Conservation (phyloP, 2,329 filamentous ascomycete species). For the Basipetospora chlamydospora region DNA sequence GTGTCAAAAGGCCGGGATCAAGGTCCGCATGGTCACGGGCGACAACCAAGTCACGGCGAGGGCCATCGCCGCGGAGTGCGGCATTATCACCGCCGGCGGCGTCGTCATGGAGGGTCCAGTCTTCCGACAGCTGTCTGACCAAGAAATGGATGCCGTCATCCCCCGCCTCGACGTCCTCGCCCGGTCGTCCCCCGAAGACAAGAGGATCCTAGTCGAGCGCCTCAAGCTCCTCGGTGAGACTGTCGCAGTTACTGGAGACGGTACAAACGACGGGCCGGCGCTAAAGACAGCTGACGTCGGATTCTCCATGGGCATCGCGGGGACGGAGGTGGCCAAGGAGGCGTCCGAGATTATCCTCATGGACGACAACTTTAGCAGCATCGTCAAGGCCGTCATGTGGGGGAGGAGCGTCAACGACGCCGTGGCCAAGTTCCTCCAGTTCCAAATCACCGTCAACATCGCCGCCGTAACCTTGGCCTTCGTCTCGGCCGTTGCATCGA, state of each 20-base stretch:
- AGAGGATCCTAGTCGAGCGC: slow-evolving; percentile 44
- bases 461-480: slow-evolving; percentile 53
- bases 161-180: slow-evolving; percentile 43
- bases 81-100: slow-evolving; percentile 45
- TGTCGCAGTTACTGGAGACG: slow-evolving; percentile 45
- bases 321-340: slow-evolving; percentile 49
- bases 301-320: slow-evolving; percentile 47
- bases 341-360: no score
- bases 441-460: slow-evolving; percentile 57
- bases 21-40: slow-evolving; percentile 45
- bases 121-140: slow-evolving; percentile 41
- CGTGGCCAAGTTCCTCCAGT: slow-evolving; percentile 55
- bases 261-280: slow-evolving; percentile 47
- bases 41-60: slow-evolving; percentile 42
- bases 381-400: slow-evolving; percentile 53
- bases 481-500: slow-evolving; percentile 43
- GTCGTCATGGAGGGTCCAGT: slow-evolving; percentile 52
- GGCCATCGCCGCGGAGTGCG: slow-evolving; percentile 49
- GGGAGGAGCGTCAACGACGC: slow-evolving; percentile 55
- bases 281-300: slow-evolving; percentile 47
- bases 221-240: slow-evolving; percentile 48
- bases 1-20: slow-evolving; percentile 47
- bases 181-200: slow-evolving; percentile 52
- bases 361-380: slow-evolving; percentile 46
- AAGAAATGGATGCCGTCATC: slow-evolving; percentile 36